Conservation (phyloP, 495 filamentous ascomycete species). For the Oleoguttula mirabilis region DNA sequence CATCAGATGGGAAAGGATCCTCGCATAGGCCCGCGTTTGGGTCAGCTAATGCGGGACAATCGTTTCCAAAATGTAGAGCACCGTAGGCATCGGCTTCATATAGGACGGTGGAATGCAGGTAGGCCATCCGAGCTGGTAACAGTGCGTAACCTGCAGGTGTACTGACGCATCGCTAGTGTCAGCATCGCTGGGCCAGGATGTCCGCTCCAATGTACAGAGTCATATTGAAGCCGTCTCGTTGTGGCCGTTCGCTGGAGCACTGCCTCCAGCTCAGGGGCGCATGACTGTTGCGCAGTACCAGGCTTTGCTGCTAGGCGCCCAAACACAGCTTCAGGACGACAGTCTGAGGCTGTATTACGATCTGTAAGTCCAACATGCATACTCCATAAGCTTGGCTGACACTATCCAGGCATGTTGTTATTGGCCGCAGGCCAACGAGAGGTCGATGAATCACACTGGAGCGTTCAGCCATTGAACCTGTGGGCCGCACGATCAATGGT, state of each 20-base stretch:
- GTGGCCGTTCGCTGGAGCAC: constrained; percentile 10
- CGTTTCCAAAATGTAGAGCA: constrained; percentile 13
- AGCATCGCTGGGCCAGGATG: not conserved
- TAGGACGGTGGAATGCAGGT: constrained; percentile 22
- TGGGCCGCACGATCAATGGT: no score
- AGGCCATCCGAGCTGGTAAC: not conserved
- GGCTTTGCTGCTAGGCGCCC: constrained; percentile 5
- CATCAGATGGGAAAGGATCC: constrained; percentile 22
- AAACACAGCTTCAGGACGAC: constrained; percentile 5
- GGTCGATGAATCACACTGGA: no score
- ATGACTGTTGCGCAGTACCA: constrained; percentile 3
- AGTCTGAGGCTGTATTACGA: constrained; percentile 12
- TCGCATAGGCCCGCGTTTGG: constrained; percentile 22
- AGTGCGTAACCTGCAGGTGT: not conserved
- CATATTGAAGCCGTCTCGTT: constrained; percentile 7
- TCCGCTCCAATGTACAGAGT: constrained; percentile 3
- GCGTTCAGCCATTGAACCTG: no score
- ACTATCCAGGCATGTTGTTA: no score
- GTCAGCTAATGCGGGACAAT: constrained; percentile 5
- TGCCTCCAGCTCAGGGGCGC: not conserved
- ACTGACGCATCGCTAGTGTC: not conserved
- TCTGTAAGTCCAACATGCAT: no score
- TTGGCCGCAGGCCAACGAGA: no score
- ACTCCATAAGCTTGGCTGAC: no score
- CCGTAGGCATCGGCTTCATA: constrained; percentile 7